Evolutionary conservation across 768 basidiomycete species (phyloP), one percentile per base, ranked within the genome.

Genomic region (Lactarius evosmus): DNA sequence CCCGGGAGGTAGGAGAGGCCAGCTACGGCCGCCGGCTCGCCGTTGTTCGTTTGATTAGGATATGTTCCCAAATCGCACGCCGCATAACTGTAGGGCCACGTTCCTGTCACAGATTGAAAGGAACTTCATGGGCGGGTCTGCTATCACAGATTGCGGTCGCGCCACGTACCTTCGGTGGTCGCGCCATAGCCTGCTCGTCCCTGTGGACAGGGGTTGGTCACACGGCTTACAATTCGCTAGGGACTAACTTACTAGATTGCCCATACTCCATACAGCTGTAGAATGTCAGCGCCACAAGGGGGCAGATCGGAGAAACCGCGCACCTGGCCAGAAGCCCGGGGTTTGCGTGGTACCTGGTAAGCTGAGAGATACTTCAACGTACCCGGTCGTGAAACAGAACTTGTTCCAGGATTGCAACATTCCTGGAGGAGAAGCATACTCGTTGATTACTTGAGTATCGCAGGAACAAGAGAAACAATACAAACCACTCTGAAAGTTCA

Each of bases 321-420:
- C 71, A 80, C 87, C 94, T 60, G 96, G 95, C 95, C 94, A 97
- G 65, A 91, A 79, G 7, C 94, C 94, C 12, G 88, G 83, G 17
- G 80, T 78, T 44, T 70, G 67, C 1, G 82, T 77, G 12, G 77
- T 74, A 6, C 91, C 92, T 19, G 92, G 91, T 68, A 93, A 72
- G 72, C 88, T 91, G 22, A 93, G 69, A n/a, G 80, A 83, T 3
- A 88, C 84, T 75, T 97, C 97, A 61, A 98, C 78, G 72, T 95
- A 94, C 2, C 93, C 94, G 0, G 93, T 93, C 17, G 87, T 95
- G 76, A 95, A 97, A 76, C 95, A 98, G 60, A 97, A 75, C 75
- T 97, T 93, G 76, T 97, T 96, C 95, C 95, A 97, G 14, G 86
- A 83, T 68, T 89, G 86, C 11, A 95, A 58, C 87, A 88, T 88